Evolutionary conservation across 306 rosid genomes (phyloP).

Genomic region (Medicago arabica): DNA sequence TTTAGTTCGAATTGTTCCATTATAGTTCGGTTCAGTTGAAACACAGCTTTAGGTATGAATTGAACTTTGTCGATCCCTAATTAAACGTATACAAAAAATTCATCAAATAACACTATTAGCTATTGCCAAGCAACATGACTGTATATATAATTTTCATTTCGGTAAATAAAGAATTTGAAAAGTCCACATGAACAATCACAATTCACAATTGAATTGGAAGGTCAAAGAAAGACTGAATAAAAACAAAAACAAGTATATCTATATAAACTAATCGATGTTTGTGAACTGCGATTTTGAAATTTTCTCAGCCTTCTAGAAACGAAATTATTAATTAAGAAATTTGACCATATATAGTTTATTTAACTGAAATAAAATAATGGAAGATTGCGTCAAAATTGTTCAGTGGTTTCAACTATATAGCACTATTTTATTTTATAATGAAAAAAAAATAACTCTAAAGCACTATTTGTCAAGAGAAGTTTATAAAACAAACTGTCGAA

Average conservation of each 20-base stretch:
- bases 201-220: neutral
- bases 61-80: too few species aligned
- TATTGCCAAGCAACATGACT: too few species aligned
- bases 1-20: too few species aligned
- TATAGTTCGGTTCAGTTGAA: too few species aligned
- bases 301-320: constrained; percentile 5
- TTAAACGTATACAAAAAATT: too few species aligned
- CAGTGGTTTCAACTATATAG: neutral
- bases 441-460: too few species aligned
- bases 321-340: neutral
- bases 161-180: neutral
- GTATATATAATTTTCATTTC: neutral
- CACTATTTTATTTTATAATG: too few species aligned
- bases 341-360: neutral
- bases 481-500: too few species aligned
- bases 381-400: neutral
- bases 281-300: neutral
- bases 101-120: too few species aligned
- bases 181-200: too few species aligned
- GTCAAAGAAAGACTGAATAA: constrained; percentile 8
- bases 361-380: neutral
- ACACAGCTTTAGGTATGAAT: too few species aligned
- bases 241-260: neutral
- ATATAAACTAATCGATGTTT: neutral
- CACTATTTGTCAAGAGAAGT: too few species aligned